phyloP scores from a whole-genome alignment of 805 yeast genomes.

The Cephaloascus albidus region DNA sequence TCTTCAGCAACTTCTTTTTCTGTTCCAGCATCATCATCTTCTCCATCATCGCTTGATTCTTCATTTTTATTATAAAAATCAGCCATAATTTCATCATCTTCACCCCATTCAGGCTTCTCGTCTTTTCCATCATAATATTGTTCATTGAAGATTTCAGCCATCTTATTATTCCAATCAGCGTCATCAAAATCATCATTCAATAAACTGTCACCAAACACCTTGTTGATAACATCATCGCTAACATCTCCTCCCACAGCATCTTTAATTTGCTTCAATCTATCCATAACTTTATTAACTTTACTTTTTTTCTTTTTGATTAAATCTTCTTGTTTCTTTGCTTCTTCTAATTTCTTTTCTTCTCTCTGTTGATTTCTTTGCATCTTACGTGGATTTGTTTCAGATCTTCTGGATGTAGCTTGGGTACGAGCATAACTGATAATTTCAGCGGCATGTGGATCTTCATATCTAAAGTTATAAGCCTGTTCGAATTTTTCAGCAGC shows the following conservation, averaged over 20 bases:
- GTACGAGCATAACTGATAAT: slow-evolving; percentile 91
- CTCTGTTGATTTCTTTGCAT: slow-evolving; percentile 68
- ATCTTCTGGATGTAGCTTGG: slow-evolving; percentile 86
- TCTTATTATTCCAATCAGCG: slow-evolving; percentile 82
- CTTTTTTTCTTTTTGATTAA: slow-evolving; percentile 63
- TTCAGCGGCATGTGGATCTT: slow-evolving; percentile 85
- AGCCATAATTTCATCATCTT: slow-evolving; percentile 21
- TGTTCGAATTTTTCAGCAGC: slow-evolving; percentile 87
- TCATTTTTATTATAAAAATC: slow-evolving; percentile 14
- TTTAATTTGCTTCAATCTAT: slow-evolving; percentile 54
- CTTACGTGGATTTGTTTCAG: slow-evolving; percentile 65
- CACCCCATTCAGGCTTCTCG: slow-evolving; percentile 58
- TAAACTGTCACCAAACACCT: slow-evolving; percentile 65
- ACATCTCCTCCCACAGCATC: slow-evolving; percentile 61
- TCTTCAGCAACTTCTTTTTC: slow-evolving; percentile 9
- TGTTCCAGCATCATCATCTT: slow-evolving; percentile 9
- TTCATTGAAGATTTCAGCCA: slow-evolving; percentile 81
- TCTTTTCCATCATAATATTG: slow-evolving; percentile 52
- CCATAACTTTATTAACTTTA: slow-evolving; percentile 71
- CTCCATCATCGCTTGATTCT: slow-evolving; percentile 12
- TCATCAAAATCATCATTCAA: slow-evolving; percentile 84
- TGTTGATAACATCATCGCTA: slow-evolving; percentile 47
- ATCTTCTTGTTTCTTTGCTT: slow-evolving; percentile 46
- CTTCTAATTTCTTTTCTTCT: slow-evolving; percentile 41
- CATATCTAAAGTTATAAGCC: slow-evolving; percentile 91